A percentile compares a stretch with the other conserved stretches of the same genome.
Evolutionary conservation across 768 basidiomycete species (phyloP).

Genomic region (Panellus pusillus): DNA sequence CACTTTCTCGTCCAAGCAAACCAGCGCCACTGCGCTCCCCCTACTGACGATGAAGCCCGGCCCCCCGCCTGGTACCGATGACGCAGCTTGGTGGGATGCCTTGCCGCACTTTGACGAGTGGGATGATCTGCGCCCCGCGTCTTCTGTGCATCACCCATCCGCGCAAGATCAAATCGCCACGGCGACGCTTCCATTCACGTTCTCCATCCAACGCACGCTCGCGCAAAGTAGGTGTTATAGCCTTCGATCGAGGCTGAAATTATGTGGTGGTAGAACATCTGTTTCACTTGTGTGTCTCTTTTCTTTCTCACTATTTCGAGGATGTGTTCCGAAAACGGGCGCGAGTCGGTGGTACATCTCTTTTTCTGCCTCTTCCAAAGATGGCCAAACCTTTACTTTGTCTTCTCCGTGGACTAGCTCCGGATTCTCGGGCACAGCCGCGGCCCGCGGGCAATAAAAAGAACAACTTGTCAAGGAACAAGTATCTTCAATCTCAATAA

Average conservation of each 20-base stretch:
- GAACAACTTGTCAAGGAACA: too few species aligned
- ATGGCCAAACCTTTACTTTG: too few species aligned
- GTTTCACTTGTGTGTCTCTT: constrained; percentile 10
- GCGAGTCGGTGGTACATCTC: background rate
- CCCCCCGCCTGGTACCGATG: background rate
- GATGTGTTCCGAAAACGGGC: background rate
- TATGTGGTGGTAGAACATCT: constrained; percentile 5
- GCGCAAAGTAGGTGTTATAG: background rate
- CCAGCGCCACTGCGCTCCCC: background rate
- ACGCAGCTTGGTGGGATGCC: background rate
- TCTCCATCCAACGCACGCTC: constrained; percentile 21
- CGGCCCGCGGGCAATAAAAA: too few species aligned
- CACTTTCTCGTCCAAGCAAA: background rate
- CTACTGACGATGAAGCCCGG: background rate
- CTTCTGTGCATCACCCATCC: too few species aligned
- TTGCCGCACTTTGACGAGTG: constrained; percentile 8
- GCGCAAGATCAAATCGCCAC: too few species aligned
- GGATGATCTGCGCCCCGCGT: background rate
- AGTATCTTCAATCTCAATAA: too few species aligned
- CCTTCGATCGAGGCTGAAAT: too few species aligned
- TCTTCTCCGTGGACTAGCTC: constrained; percentile 3
- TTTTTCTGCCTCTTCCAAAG: too few species aligned
- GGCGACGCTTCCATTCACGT: constrained; percentile 20
- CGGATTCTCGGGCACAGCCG: constrained; percentile 15
- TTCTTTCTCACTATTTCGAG: background rate